Evolutionary conservation across 164 flowering plant genomes (phyloP).

Genomic region (Stephania yunnanensis): DNA sequence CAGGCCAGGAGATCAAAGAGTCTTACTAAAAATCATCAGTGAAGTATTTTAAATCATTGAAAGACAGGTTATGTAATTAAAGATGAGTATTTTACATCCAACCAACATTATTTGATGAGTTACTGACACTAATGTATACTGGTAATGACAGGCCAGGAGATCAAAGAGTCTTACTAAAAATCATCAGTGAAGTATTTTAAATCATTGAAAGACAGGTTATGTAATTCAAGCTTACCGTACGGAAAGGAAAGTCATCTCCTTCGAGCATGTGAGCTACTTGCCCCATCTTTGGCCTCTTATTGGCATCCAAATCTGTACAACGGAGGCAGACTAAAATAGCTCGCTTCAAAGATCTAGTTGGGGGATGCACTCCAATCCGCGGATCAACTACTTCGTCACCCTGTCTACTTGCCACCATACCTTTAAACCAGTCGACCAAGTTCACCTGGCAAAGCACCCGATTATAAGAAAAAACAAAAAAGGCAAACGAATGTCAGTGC

Average conservation of each 20-base stretch:
- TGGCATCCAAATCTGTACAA: constrained; percentile 73
- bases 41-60: background rate
- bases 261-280: constrained; percentile 95
- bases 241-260: constrained; percentile 77
- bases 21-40: background rate
- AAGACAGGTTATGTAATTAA: background rate
- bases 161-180: background rate
- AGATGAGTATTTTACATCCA: background rate
- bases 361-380: constrained; percentile 45
- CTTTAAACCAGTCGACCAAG: constrained; percentile 88
- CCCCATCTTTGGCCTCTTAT: constrained; percentile 85
- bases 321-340: constrained; percentile 70
- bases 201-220: background rate
- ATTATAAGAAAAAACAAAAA: background rate
- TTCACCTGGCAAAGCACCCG: constrained; percentile 50
- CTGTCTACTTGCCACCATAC: constrained; percentile 61
- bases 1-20: background rate
- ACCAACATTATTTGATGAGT: background rate
- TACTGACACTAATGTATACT: background rate
- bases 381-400: constrained; percentile 78
- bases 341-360: constrained; percentile 66
- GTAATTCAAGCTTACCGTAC: constrained; percentile 40
- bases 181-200: background rate
- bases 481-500: background rate
- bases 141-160: background rate